These are phyloP conservation scores for Actinomortierella ambigua DNA, from an alignment of 371 early-diverging fungal species.

Conservation along the genomic window DNA sequence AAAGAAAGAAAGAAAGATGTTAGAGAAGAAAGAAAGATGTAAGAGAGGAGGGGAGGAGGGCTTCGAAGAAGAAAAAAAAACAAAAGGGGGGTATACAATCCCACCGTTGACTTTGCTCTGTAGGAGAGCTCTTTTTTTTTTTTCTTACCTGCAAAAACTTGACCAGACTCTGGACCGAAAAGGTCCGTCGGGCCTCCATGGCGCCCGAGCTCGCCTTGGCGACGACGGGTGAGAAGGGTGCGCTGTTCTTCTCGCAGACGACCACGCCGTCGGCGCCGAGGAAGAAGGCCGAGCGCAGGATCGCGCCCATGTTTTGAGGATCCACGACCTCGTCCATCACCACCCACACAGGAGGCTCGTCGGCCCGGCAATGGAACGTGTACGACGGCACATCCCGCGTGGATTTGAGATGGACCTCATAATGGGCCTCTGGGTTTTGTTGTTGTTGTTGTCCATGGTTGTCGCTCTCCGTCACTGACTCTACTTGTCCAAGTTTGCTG, in stretches of 20 bases:
- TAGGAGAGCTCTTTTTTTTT: no score
- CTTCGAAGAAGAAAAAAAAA: constrained; percentile 1
- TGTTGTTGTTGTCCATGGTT: neutral
- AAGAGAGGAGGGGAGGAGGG: neutral
- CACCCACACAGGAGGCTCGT: constrained; percentile 51
- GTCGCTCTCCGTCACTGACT: neutral
- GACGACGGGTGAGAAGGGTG: constrained; percentile 55
- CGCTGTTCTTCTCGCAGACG: constrained; percentile 42
- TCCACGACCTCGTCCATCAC: constrained; percentile 63
- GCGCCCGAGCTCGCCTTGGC: constrained; percentile 68
- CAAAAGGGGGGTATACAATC: neutral
- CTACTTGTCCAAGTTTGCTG: neutral
- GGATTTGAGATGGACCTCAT: no score
- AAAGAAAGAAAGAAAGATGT: neutral
- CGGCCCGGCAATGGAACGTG: constrained; percentile 11
- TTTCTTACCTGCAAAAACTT: constrained; percentile 49
- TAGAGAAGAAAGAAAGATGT: neutral
- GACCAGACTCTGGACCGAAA: constrained; percentile 41
- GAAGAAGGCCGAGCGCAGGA: constrained; percentile 61
- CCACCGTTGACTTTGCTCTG: no score
- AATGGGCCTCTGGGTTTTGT: no score
- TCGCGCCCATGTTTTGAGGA: constrained; percentile 69
- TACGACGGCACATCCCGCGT: no score
- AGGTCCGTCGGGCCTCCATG: constrained; percentile 56
- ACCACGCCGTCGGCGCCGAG: constrained; percentile 66